Conservation (phyloP, 2,329 filamentous ascomycete genomes). For the Fusarium transvaalense region DNA sequence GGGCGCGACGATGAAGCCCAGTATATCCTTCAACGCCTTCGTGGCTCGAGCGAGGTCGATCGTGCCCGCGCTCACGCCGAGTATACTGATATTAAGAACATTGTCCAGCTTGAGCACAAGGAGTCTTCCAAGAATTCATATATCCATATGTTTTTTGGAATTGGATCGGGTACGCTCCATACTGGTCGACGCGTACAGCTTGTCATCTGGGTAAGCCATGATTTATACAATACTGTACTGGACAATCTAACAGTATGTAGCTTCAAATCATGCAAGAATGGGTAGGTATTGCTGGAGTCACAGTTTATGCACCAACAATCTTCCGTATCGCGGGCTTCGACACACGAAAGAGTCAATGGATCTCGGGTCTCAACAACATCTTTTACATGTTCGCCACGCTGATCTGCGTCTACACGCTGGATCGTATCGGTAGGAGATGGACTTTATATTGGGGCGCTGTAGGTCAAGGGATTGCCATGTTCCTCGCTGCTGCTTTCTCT, state of each 20-base stretch:
- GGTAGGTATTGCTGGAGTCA: conserved; percentile 73
- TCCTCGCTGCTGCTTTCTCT: conserved; percentile 67
- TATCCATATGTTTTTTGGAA: conserved; percentile 74
- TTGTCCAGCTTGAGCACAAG: conserved; percentile 62
- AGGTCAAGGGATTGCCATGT: conserved; percentile 75
- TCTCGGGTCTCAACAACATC: conserved; percentile 67
- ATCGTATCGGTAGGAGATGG: conserved; percentile 76
- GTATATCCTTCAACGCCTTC: conserved; percentile 73
- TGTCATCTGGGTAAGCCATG: conserved; percentile 69
- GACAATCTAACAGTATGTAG: background rate
- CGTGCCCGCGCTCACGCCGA: conserved; percentile 69
- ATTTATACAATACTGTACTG: accelerated
- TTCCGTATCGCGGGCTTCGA: conserved; percentile 77
- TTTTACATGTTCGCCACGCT: conserved; percentile 73
- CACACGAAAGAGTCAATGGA: conserved; percentile 71
- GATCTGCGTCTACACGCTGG: conserved; percentile 77
- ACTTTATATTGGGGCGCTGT: conserved; percentile 77
- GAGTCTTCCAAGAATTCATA: conserved; percentile 73
- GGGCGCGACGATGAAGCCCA: conserved; percentile 75
- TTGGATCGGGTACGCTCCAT: conserved; percentile 74
- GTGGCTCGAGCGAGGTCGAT: conserved; percentile 68
- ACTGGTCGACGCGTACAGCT: conserved; percentile 76
- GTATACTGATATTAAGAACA: conserved; percentile 75
- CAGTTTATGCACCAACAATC: conserved; percentile 69
- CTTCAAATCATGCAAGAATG: conserved; percentile 42